Conservation (phyloP, 1,284 basidiomycete genomes). For the Thelephora terrestris region DNA sequence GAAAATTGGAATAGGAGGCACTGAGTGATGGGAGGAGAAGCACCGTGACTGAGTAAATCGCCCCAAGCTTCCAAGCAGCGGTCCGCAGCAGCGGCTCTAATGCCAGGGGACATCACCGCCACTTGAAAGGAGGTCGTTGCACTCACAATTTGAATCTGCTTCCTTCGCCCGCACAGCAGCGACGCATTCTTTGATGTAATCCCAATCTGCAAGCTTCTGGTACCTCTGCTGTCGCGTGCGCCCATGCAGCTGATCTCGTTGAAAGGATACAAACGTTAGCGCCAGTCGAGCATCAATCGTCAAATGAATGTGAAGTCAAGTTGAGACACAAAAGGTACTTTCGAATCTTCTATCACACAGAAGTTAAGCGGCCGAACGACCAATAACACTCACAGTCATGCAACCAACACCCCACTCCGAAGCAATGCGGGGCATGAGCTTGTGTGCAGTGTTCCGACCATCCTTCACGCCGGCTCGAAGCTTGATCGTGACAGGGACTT, state of each 20-base stretch:
- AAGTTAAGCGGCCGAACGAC: not conserved
- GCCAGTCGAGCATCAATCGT: too few species aligned
- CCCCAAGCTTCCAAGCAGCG: too few species aligned
- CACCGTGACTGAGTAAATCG: not conserved
- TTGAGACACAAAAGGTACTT: not conserved
- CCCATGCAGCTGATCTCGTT: slow-evolving; percentile 69
- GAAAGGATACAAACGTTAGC: not conserved
- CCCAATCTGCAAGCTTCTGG: slow-evolving; percentile 82
- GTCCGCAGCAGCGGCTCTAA: too few species aligned
- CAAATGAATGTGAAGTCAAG: not conserved
- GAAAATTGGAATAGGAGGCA: slow-evolving; percentile 84
- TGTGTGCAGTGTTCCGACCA: slow-evolving; percentile 79
- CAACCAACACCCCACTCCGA: slow-evolving; percentile 73
- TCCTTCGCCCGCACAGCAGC: slow-evolving; percentile 73
- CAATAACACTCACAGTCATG: slow-evolving; percentile 53
- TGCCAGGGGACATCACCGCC: too few species aligned
- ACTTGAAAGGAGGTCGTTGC: not conserved
- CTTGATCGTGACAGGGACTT: slow-evolving; percentile 94
- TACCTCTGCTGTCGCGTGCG: slow-evolving; percentile 88
- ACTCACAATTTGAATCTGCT: slow-evolving; percentile 65
- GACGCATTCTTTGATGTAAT: slow-evolving; percentile 83
- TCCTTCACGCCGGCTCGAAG: slow-evolving; percentile 89
- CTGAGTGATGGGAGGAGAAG: slow-evolving; percentile 27
- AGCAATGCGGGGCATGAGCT: slow-evolving; percentile 80
- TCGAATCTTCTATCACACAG: too few species aligned